Evolutionary conservation across 1,284 basidiomycete genomes (phyloP).

Genomic region (Sporisorium exsertum): DNA sequence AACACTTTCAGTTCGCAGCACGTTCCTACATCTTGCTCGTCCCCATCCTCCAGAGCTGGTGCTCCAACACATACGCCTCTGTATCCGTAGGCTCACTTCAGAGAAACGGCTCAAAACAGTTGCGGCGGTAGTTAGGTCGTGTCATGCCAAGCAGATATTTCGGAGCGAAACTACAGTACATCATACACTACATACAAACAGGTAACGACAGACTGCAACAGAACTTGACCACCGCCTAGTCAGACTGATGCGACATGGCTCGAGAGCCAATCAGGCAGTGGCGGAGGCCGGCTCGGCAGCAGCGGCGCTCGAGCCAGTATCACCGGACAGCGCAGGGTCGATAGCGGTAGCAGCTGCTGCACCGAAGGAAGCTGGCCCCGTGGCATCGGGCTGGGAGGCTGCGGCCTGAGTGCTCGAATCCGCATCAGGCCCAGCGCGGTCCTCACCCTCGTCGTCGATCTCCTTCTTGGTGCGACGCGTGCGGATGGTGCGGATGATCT

Average conservation of each 20-base stretch:
- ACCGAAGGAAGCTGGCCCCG: neutral
- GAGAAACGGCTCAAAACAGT: too few relatives aligned
- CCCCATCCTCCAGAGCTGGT: too few relatives aligned
- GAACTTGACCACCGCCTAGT: neutral
- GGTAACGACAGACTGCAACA: constrained; percentile 13
- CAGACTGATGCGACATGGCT: neutral
- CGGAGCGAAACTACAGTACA: constrained; percentile 7
- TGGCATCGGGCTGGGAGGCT: neutral
- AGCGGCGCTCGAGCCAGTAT: constrained; percentile 2
- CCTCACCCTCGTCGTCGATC: constrained; percentile 46
- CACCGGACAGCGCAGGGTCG: constrained; percentile 29
- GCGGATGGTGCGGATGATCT: constrained; percentile 39
- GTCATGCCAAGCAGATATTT: too few relatives aligned
- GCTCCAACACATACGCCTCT: too few relatives aligned
- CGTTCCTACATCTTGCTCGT: too few relatives aligned
- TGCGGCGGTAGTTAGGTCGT: too few relatives aligned
- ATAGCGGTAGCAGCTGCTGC: constrained; percentile 15
- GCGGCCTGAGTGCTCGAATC: constrained; percentile 3
- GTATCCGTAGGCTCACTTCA: too few relatives aligned
- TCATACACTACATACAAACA: constrained; percentile 32
- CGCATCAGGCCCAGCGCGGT: constrained; percentile 11
- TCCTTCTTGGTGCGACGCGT: constrained; percentile 40
- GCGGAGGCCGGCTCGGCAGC: constrained; percentile 19
- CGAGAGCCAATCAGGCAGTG: constrained; percentile 8
- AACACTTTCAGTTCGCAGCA: too few relatives aligned